A percentile compares a stretch with the other conserved stretches of the same genome.
phyloP scores from a whole-genome alignment of 768 basidiomycete genomes.

The Pleurotus pulmonarius region DNA sequence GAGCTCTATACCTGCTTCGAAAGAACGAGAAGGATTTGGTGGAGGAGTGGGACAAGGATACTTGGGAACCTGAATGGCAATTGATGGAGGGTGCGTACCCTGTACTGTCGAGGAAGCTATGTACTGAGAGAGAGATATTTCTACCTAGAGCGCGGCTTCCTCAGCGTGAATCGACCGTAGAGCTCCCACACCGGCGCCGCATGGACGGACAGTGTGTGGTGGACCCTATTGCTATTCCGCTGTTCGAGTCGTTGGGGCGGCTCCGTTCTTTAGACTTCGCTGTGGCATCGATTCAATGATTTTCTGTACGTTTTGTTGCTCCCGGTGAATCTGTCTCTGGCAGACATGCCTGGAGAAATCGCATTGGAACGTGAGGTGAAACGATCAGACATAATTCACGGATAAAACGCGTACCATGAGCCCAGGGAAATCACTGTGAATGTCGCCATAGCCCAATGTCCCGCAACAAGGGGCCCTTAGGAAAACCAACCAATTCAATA shows the following conservation, averaged over 20 bases:
- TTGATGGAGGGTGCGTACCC: constrained; percentile 8
- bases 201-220: not conserved
- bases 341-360: constrained; percentile 2
- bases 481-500: not conserved
- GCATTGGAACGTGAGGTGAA: too few species aligned
- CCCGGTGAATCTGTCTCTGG: constrained; percentile 1
- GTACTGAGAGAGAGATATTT: not conserved
- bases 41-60: constrained; percentile 70
- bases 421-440: constrained; percentile 65
- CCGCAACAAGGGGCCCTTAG: constrained; percentile 60
- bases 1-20: too few species aligned
- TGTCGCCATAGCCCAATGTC: constrained; percentile 77
- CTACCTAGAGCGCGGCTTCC: not conserved
- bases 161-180: not conserved
- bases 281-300: constrained; percentile 5
- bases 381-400: not conserved
- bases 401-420: constrained; percentile 54
- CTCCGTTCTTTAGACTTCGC: not conserved
- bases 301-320: not conserved
- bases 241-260: not conserved
- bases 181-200: too few species aligned
- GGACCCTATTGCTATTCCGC: not conserved
- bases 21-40: constrained; percentile 67
- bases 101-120: too few species aligned
- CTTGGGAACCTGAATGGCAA: constrained; percentile 51